These are phyloP conservation scores for Ceratocystis harringtonii DNA, from an alignment of 2,329 filamentous ascomycete genomes.

Conservation along the genomic window DNA sequence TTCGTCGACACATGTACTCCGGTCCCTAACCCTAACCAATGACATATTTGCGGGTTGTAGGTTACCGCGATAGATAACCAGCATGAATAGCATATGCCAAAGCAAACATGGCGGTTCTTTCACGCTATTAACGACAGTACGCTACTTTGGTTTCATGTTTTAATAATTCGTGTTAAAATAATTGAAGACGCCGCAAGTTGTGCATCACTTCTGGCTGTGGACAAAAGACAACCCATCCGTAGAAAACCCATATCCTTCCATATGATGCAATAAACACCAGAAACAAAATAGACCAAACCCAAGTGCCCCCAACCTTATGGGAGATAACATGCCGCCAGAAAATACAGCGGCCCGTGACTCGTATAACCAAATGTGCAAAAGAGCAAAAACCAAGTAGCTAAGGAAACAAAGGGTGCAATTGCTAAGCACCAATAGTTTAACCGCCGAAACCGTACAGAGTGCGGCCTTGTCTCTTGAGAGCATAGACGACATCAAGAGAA, in stretches of 20 bases:
- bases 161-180: conserved; percentile 7
- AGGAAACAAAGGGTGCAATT: conserved; percentile 18
- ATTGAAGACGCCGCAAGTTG: conserved; percentile 14
- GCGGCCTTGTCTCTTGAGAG: conserved; percentile 54
- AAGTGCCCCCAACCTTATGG: conserved; percentile 13
- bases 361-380: conserved; percentile 19
- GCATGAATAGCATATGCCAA: too few species aligned
- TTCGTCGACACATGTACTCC: too few species aligned
- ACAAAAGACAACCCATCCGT: conserved; percentile 19
- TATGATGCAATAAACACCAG: conserved; percentile 32
- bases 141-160: neutral
- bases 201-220: conserved; percentile 16
- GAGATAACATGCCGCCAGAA: conserved; percentile 16
- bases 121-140: too few species aligned
- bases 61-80: too few species aligned
- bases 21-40: too few species aligned
- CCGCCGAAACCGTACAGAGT: conserved; percentile 84
- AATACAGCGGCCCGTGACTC: conserved; percentile 18
- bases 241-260: conserved; percentile 27
- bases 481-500: conserved; percentile 52
- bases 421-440: conserved; percentile 34
- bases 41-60: too few species aligned
- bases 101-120: too few species aligned
- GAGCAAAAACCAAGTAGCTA: neutral
- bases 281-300: conserved; percentile 29